Percentiles rank a stretch among this genome's conserved stretches.
Evolutionary conservation across 1,139 yeast genomes (phyloP).

Genomic region (Yamadazyma atlantica): DNA sequence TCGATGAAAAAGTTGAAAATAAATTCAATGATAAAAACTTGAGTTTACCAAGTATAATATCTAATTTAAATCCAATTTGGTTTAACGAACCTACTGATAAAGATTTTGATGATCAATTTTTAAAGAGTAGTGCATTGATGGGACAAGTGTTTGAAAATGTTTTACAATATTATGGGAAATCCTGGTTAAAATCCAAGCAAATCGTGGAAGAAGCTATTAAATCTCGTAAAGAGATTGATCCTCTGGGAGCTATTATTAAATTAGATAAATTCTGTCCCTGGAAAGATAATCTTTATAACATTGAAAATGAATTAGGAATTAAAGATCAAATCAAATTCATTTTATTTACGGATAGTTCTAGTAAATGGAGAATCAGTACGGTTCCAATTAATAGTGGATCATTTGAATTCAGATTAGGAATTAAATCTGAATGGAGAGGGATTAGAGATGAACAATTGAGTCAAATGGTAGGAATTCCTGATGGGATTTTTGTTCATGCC

Average conservation of each 20-base stretch:
- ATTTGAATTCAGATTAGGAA: slow-evolving; percentile 80
- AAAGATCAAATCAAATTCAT: slow-evolving; percentile 61
- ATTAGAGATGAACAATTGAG: slow-evolving; percentile 82
- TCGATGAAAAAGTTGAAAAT: slow-evolving; percentile 47
- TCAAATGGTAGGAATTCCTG: slow-evolving; percentile 71
- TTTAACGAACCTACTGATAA: slow-evolving; percentile 63
- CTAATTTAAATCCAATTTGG: slow-evolving; percentile 86
- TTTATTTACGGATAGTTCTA: slow-evolving; percentile 69
- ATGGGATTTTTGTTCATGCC: slow-evolving; percentile 90
- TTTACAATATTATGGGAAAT: slow-evolving; percentile 70
- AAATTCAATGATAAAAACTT: slow-evolving; percentile 44
- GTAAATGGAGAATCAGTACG: slow-evolving; percentile 87
- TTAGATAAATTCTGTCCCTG: slow-evolving; percentile 82
- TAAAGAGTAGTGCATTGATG: slow-evolving; percentile 75
- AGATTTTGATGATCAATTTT: slow-evolving; percentile 65
- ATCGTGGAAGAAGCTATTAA: slow-evolving; percentile 71
- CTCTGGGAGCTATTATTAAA: slow-evolving; percentile 70
- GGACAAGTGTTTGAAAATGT: slow-evolving; percentile 73
- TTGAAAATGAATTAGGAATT: slow-evolving; percentile 56
- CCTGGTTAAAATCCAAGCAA: slow-evolving; percentile 90
- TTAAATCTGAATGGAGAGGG: slow-evolving; percentile 94
- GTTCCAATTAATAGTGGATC: slow-evolving; percentile 74
- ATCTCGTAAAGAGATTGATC: slow-evolving; percentile 51
- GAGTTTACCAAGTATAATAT: slow-evolving; percentile 73
- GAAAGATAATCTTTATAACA: slow-evolving; percentile 84